Base-by-base conservation (phyloP, 2,329 filamentous ascomycete species). In the Claviceps pazoutovae region DNA sequence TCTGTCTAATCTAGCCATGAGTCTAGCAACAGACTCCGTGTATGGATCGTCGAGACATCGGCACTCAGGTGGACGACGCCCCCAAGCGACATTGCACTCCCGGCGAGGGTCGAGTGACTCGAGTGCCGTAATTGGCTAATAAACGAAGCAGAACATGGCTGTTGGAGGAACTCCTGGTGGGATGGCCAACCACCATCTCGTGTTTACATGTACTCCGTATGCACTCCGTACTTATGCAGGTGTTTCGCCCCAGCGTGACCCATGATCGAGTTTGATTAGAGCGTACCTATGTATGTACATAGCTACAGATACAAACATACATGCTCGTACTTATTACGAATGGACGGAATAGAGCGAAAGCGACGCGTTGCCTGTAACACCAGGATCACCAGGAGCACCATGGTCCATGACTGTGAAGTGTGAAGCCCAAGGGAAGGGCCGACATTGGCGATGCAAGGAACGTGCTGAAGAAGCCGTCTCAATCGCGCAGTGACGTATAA, bases 221-320 rank as follows among this genome's bases (percentile, higher is more conserved):
- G 19, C 19, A 19, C 11, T 38, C n/a, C 39, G 21, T n/a, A 46
- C 50, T 46, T 42, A 48, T 48, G 52, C 23, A 46, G 43, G 17
- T 48, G 50, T 51, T 19, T 45, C 39, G 52, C 54, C 48, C 47
- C 50, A 46, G 19, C 49, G 13, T 51, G 49, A 51, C 54, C 45
- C 46, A 52, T 53, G 51, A 49, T 21, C 34, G 43, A 42, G 46
- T 44, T 49, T 49, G 46, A 41, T 30, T 34, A 46, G 16, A 34
- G 34, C 17, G 19, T 3, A 19, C 19, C 19, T 19, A 19, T 19
- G 45, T 34, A 8, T 2, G 2, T 8, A n/a, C n/a, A n/a, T n/a
- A 34, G 30, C 30, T 34, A 11, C 30, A 34, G 4, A 21, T 21
- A 21, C 21, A 21, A 21, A 21, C 30, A 30, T 19, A 19, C 19